These are phyloP conservation scores for Talaromyces pinophilus DNA, from an alignment of 2,329 filamentous ascomycete species.

Conservation along the genomic window DNA sequence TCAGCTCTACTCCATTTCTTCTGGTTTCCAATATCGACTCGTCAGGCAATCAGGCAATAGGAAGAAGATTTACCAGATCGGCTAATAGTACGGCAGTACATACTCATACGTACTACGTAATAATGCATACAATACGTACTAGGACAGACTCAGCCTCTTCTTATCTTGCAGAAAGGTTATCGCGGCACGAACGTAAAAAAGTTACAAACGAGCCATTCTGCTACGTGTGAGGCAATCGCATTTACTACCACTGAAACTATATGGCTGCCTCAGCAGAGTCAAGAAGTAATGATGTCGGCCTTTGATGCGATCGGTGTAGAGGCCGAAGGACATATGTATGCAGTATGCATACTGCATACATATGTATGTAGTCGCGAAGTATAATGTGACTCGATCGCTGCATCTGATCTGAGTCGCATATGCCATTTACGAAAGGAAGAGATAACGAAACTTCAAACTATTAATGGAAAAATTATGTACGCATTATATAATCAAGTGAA, in stretches of 20 bases:
- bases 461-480: background rate
- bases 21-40: background rate
- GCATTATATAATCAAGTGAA: conserved; percentile 1
- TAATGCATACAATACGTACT: background rate
- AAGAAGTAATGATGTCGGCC: background rate
- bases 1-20: background rate
- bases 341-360: background rate
- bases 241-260: background rate
- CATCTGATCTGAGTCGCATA: background rate
- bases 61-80: background rate
- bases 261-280: background rate
- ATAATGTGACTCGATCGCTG: background rate
- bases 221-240: background rate
- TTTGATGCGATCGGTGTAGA: background rate
- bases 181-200: conserved; percentile 10
- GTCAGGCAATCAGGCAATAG: background rate
- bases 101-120: background rate
- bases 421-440: background rate
- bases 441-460: background rate
- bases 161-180: conserved; percentile 8
- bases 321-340: background rate
- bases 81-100: conserved; percentile 1
- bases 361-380: background rate
- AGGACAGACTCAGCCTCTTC: background rate
- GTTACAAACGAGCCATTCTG: background rate